Base-by-base conservation (phyloP, 768 basidiomycete species). In the Agaricus blazei region DNA sequence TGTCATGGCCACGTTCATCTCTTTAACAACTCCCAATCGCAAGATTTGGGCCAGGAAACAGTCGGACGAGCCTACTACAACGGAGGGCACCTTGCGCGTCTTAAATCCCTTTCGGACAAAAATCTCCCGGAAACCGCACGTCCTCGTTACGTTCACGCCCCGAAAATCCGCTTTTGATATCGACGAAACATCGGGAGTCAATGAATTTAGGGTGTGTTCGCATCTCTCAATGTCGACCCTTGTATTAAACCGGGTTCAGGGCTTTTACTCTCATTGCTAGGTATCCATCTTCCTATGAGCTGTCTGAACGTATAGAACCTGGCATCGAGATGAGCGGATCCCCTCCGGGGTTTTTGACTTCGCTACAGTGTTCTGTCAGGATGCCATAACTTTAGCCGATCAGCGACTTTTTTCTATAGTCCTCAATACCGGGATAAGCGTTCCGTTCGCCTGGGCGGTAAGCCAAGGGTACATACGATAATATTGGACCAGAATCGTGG, bases 251-350 rank as follows among this genome's bases (percentile, higher is more conserved):
- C 56, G 27, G 15, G 37, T 24, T 9, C 62, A 90, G 87, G 96
- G 96, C 1, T 98, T 98, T 75, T 98, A 93, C 70, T 83, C 89
- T 3, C 79, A 98, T 48, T 98, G 98, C 73, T 98, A 96, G 85
- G 84, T 90, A 53, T 87, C 87, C 23, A 82, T 95, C 60, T 93
- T 90, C 63, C 79, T 96, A 48, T 85, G 93, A 64, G 81, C 86
- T 9, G 66, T 93, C 40, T 79, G 86, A 61, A 90, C 89, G 3
- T 92, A 90, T 69, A 74, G 92, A 51, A 79, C 77, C 49, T n/a
- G 85, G 85, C 66, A 83, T 88, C 60, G 87, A 93, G 65, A 75
- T 78, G n/a, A 85, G 75, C 48, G 94, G 94, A 19, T 82, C 83
- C 38, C 81, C 90, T 0, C 78, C 96, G 48, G 86, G 87, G n/a